Evolutionary conservation across 192 early-diverging fungal species (phyloP), one percentile per base, ranked within the genome.

Genomic region (Backusella morwellensis): DNA sequence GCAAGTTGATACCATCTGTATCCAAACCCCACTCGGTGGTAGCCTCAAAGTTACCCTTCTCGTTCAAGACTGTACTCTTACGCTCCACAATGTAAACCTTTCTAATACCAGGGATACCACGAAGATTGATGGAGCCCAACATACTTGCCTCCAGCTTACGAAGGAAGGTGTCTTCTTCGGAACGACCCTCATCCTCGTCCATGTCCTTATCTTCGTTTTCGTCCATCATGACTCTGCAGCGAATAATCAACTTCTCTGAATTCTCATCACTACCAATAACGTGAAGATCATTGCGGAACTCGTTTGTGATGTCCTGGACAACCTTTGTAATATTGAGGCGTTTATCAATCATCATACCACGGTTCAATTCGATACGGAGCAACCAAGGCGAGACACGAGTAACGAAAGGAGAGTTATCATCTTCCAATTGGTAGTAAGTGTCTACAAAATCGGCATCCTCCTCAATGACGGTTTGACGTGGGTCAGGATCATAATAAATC

Each of bases 401-500:
- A 68, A 87, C 83, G 21, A 84, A 78, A 0, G 83, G 85, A 72
- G 90, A 90, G 68, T 93, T 92, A 41, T 94, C 90, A 69, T 95
- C 96, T 73, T 93, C 90, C 78, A 94, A 89, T 71, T 94, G 91
- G 77, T 90, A 90, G 84, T 94, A 97, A 40, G 93, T 84, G 73
- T 92, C 86, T 75, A 98, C 94, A 81, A 99, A 95, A 47, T 96
- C 95, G 69, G 87, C 85, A 84, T 99, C 98, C 75, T 93, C 91
- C 75, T 93, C 92, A 69, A 95, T 94, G 68, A 93, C 85, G 19
- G 95, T 92, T 71, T 92, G 88, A 32, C 86, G 86, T 21, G 92
- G 91, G 73, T 96, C 94, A 4, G 98, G 98, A 73, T 98, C 97
- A 83, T 98, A 99, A 88, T 93, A 95, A 81, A 99, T 98, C 86